Percentiles rank a stretch among this genome's conserved stretches.
Evolutionary conservation across 2,329 filamentous ascomycete species (phyloP).

Genomic region (Colletotrichum filicis): DNA sequence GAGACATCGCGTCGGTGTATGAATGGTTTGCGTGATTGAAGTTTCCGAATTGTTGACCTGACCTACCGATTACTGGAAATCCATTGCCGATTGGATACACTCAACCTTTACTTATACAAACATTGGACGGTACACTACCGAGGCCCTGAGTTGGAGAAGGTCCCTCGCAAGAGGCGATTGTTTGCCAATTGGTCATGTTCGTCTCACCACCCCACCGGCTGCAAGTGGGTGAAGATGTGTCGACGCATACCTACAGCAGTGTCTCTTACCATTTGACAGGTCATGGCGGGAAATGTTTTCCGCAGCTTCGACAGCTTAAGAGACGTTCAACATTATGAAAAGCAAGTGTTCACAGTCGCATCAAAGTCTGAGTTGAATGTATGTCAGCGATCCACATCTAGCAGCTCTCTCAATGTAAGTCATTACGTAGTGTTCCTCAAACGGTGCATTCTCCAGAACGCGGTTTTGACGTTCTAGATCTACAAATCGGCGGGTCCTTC

Average conservation of each 20-base stretch:
- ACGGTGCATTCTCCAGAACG: background rate
- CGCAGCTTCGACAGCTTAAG: background rate
- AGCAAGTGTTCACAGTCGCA: background rate
- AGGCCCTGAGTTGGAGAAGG: background rate
- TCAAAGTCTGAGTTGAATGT: background rate
- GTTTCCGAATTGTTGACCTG: background rate
- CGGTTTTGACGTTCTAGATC: background rate
- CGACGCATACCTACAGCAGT: background rate
- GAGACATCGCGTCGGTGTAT: background rate
- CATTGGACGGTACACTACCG: background rate
- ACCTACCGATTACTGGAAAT: background rate
- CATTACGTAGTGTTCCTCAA: background rate
- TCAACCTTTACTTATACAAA: background rate
- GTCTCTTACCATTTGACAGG: background rate
- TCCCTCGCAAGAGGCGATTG: background rate
- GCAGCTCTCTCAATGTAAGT: no score
- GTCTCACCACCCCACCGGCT: background rate
- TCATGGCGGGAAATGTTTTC: background rate
- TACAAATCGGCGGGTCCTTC: background rate
- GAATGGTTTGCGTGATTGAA: background rate
- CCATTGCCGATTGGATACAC: background rate
- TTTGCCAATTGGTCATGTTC: background rate
- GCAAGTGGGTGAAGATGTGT: no score
- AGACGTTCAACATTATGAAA: background rate
- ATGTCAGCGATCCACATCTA: no score